Conservation (phyloP, 805 yeast species). For the Ascoidea tarda region DNA sequence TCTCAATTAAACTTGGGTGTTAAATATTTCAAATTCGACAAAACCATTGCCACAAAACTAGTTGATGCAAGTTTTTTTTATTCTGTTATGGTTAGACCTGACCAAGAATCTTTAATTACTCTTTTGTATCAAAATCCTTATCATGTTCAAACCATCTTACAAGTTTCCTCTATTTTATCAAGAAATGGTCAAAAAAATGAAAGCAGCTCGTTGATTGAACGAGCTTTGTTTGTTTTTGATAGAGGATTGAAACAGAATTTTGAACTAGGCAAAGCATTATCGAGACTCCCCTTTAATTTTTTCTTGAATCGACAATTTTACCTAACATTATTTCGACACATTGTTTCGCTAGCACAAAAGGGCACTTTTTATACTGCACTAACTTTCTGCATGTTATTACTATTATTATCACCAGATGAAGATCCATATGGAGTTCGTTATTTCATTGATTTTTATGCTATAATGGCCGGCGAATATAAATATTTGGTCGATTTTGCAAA, state of each 20-base stretch:
- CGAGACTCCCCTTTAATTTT: conserved; percentile 62
- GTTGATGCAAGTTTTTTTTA: conserved; percentile 38
- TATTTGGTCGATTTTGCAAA: conserved; percentile 44
- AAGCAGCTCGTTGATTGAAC: conserved; percentile 61
- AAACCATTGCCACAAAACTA: conserved; percentile 20
- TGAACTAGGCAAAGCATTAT: conserved; percentile 38
- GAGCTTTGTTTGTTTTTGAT: conserved; percentile 69
- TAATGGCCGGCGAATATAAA: conserved; percentile 47
- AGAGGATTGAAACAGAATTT: conserved; percentile 52
- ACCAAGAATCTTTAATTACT: conserved; percentile 56
- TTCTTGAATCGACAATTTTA: conserved; percentile 70
- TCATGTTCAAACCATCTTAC: conserved; percentile 66
- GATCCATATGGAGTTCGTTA: conserved; percentile 80
- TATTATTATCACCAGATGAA: conserved; percentile 58
- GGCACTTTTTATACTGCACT: conserved; percentile 71
- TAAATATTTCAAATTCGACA: conserved; percentile 39
- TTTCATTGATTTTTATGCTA: conserved; percentile 68
- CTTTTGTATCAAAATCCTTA: conserved; percentile 51
- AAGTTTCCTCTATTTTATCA: conserved; percentile 57
- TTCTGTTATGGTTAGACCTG: conserved; percentile 59
- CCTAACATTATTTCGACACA: conserved; percentile 57
- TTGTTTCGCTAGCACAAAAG: conserved; percentile 56
- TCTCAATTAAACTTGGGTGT: conserved; percentile 30
- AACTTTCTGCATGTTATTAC: conserved; percentile 54
- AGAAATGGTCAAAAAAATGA: conserved; percentile 69